Percentiles rank a stretch among this genome's conserved stretches.
Evolutionary conservation across 148 eudicot genomes (phyloP).

Genomic region (Camellia granthamiana): DNA sequence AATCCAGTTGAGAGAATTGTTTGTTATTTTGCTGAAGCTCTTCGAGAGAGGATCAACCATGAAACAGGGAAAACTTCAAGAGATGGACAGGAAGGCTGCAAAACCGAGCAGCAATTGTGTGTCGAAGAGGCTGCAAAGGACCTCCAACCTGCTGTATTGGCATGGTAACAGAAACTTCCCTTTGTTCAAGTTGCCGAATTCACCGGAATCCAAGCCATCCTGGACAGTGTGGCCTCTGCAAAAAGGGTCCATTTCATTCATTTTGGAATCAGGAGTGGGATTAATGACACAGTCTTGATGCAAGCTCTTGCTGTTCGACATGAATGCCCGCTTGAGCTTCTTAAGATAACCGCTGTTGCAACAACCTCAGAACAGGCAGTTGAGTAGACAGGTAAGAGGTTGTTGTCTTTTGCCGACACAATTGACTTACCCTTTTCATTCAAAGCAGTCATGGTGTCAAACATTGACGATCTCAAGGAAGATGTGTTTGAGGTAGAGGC

Average conservation of each 20-base stretch:
- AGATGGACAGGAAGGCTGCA: too few species aligned
- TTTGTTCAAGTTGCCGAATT: conserved; percentile 12
- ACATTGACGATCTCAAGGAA: conserved; percentile 17
- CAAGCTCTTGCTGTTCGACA: conserved; percentile 26
- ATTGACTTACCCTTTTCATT: conserved; percentile 24
- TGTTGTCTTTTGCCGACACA: conserved; percentile 15
- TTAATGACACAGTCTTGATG: conserved; percentile 21
- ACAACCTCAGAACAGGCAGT: conserved; percentile 16
- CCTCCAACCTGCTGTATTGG: background rate
- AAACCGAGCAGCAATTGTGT: background rate
- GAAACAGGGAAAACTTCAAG: conserved; percentile 16
- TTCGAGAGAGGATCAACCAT: conserved; percentile 20
- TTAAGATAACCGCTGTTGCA: conserved; percentile 32
- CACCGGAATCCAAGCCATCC: conserved; percentile 24
- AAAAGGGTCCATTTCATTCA: conserved; percentile 29
- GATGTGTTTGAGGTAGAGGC: conserved; percentile 15
- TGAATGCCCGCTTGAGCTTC: conserved; percentile 19
- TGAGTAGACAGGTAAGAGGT: conserved; percentile 20
- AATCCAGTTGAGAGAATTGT: conserved; percentile 26
- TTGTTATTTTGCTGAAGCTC: conserved; percentile 24
- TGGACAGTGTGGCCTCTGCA: conserved; percentile 22
- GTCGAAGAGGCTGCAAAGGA: conserved; percentile 13
- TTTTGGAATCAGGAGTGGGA: conserved; percentile 24
- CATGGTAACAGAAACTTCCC: conserved; percentile 18
- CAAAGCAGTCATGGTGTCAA: conserved; percentile 21